Percentiles rank a stretch among this genome's conserved stretches.
Evolutionary conservation across 2,329 filamentous ascomycete genomes (phyloP).

Genomic region (Hypoxylon sp.): DNA sequence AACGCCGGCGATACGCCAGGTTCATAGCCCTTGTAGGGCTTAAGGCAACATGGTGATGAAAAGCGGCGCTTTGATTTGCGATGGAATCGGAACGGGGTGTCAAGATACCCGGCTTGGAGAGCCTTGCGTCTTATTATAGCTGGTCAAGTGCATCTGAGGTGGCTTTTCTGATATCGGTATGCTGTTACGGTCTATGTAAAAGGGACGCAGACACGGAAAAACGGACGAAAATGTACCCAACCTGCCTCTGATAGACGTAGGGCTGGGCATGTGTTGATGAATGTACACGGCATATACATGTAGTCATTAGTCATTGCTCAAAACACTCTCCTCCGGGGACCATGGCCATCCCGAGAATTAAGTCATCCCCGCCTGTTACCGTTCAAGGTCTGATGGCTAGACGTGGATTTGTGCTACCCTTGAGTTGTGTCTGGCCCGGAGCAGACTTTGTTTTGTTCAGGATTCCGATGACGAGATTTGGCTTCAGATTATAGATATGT

Average conservation of each 20-base stretch:
- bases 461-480: not conserved
- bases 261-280: constrained; percentile 5
- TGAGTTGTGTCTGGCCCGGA: not conserved
- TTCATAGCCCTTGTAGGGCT: constrained; percentile 19
- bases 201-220: constrained; percentile 3
- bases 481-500: not conserved
- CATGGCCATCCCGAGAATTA: not conserved
- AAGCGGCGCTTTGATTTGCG: constrained; percentile 5
- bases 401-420: not conserved
- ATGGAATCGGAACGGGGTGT: constrained; percentile 18
- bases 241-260: too few species aligned
- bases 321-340: constrained; percentile 29
- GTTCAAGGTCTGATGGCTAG: not conserved
- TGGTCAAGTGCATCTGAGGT: constrained; percentile 7
- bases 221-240: constrained; percentile 12
- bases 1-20: constrained; percentile 40
- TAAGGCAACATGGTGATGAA: constrained; percentile 1
- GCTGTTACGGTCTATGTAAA: constrained; percentile 8
- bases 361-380: not conserved
- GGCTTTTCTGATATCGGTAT: constrained; percentile 10
- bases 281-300: constrained; percentile 12
- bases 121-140: constrained; percentile 20
- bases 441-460: too few species aligned
- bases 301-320: constrained; percentile 18
- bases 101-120: constrained; percentile 26